Conservation (phyloP, 2,329 filamentous ascomycete genomes). For the Periconia sp. region DNA sequence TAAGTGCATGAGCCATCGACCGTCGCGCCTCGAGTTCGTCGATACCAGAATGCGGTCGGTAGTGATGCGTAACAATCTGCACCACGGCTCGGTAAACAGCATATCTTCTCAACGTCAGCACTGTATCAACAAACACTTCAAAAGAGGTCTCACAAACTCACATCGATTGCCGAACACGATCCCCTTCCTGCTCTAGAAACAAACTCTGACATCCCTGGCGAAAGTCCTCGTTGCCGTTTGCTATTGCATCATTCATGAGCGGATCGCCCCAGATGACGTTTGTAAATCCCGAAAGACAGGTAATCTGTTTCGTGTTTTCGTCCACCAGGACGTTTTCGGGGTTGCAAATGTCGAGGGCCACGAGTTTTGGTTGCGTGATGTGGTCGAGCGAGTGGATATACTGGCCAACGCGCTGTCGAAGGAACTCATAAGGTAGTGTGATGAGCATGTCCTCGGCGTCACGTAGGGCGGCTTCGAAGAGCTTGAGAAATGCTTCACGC, state of each 20-base stretch:
- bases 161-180: slow-evolving; percentile 44
- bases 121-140: neutral
- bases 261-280: slow-evolving; percentile 60
- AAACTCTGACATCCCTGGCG: slow-evolving; percentile 46
- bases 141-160: slow-evolving; percentile 28
- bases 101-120: slow-evolving; percentile 41
- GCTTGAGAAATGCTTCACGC: slow-evolving; percentile 54
- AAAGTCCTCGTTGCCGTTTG: slow-evolving; percentile 43
- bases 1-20: slow-evolving; percentile 43
- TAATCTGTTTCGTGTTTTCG: slow-evolving; percentile 49
- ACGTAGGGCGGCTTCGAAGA: slow-evolving; percentile 57
- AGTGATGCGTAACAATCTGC: slow-evolving; percentile 48
- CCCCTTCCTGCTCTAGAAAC: slow-evolving; percentile 32
- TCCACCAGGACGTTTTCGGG: slow-evolving; percentile 56
- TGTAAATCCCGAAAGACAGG: slow-evolving; percentile 56
- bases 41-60: slow-evolving; percentile 43
- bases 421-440: slow-evolving; percentile 57
- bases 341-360: slow-evolving; percentile 52
- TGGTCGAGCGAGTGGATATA: slow-evolving; percentile 52
- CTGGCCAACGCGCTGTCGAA: slow-evolving; percentile 53
- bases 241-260: slow-evolving; percentile 53
- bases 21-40: slow-evolving; percentile 49
- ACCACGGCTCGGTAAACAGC: slow-evolving; percentile 47
- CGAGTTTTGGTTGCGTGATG: slow-evolving; percentile 54
- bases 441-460: slow-evolving; percentile 63